Conservation (phyloP, 2,329 filamentous ascomycete genomes). For the Coniochaeta pulveracea region DNA sequence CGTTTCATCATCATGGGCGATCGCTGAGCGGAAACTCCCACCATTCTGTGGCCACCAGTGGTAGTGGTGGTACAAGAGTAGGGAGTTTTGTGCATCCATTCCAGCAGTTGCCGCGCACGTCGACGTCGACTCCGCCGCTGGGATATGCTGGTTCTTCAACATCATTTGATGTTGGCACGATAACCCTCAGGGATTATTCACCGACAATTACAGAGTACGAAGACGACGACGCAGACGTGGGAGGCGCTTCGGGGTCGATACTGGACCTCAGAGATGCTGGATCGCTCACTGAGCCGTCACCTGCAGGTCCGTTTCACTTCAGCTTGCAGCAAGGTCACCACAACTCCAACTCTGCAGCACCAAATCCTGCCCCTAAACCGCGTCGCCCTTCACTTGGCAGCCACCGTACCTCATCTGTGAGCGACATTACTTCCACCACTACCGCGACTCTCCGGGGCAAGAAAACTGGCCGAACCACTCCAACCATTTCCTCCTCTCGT, state of each 20-base stretch:
- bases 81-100: constrained; percentile 51
- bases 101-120: constrained; percentile 50
- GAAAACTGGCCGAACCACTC: constrained; percentile 17
- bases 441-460: constrained; percentile 23
- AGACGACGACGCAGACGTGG: constrained; percentile 25
- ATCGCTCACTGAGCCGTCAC: constrained; percentile 8
- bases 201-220: constrained; percentile 44
- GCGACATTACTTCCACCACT: constrained; percentile 21
- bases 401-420: constrained; percentile 27
- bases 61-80: constrained; percentile 32
- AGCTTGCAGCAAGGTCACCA: constrained; percentile 7
- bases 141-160: constrained; percentile 46
- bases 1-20: constrained; percentile 39
- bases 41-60: constrained; percentile 41
- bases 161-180: constrained; percentile 27
- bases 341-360: constrained; percentile 9
- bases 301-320: constrained; percentile 8
- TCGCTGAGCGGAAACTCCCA: constrained; percentile 49
- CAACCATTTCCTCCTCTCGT: constrained; percentile 22
- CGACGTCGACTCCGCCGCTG: constrained; percentile 48
- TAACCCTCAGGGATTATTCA: constrained; percentile 37
- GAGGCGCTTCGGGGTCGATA: too few relatives aligned
- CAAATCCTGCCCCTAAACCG: constrained; percentile 15
- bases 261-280: too few relatives aligned
- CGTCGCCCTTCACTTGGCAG: constrained; percentile 26